These are phyloP conservation scores for Byssoonygena ceratinophila DNA, from an alignment of 2,329 filamentous ascomycete genomes.

Conservation along the genomic window DNA sequence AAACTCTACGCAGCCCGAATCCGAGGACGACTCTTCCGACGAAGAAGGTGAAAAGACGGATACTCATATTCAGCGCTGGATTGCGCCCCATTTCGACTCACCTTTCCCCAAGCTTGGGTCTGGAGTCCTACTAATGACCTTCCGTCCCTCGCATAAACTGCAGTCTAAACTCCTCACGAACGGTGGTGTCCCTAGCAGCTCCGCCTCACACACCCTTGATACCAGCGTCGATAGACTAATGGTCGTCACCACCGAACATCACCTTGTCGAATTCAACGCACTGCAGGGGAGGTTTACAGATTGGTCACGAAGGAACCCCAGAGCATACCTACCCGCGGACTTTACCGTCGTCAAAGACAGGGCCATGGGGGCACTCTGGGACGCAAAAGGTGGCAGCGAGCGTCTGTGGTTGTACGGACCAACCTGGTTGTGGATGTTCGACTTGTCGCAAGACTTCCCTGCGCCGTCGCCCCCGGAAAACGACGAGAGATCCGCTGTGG, in stretches of 20 bases:
- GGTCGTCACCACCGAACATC: constrained; percentile 52
- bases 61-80: constrained; percentile 59
- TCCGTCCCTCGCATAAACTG: constrained; percentile 41
- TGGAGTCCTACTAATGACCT: constrained; percentile 57
- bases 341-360: constrained; percentile 67
- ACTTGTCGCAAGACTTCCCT: constrained; percentile 60
- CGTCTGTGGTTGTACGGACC: constrained; percentile 81
- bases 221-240: constrained; percentile 46
- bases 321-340: constrained; percentile 60
- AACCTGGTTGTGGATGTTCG: constrained; percentile 85
- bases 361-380: constrained; percentile 78
- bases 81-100: constrained; percentile 57
- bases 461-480: constrained; percentile 24
- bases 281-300: constrained; percentile 64
- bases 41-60: constrained; percentile 33
- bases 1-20: constrained; percentile 6
- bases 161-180: constrained; percentile 32
- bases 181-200: constrained; percentile 27
- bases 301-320: constrained; percentile 77
- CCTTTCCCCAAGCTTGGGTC: constrained; percentile 59
- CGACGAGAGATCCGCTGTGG: not conserved
- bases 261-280: constrained; percentile 70
- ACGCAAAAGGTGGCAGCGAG: constrained; percentile 46
- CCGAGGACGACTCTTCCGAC: constrained; percentile 26
- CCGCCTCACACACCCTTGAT: constrained; percentile 15